Conservation (phyloP, 805 yeast genomes). For the Suhomyces canberraensis region DNA sequence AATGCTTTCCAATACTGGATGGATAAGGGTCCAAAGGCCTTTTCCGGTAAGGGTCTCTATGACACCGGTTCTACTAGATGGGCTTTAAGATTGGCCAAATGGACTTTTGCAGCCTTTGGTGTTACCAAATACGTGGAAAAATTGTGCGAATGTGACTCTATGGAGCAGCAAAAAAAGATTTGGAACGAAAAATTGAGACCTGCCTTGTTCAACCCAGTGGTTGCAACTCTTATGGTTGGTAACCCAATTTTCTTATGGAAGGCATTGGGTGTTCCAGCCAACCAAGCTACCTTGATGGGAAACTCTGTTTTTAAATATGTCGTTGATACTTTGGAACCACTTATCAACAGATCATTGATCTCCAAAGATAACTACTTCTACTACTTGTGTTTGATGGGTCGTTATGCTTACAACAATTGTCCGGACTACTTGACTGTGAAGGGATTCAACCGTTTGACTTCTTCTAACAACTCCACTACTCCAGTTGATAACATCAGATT, state of each 20-base stretch:
- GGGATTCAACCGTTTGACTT: conserved; percentile 50
- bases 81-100: conserved; percentile 71
- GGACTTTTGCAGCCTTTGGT: conserved; percentile 57
- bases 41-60: conserved; percentile 57
- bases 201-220: conserved; percentile 64
- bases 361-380: conserved; percentile 77
- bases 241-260: conserved; percentile 86
- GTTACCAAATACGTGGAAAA: conserved; percentile 48
- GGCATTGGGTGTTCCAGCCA: conserved; percentile 84
- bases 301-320: conserved; percentile 67
- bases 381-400: conserved; percentile 62
- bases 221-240: conserved; percentile 66
- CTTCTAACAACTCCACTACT: conserved; percentile 23
- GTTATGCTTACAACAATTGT: conserved; percentile 60
- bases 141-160: conserved; percentile 53
- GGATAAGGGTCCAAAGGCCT: conserved; percentile 57
- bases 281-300: conserved; percentile 81
- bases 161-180: conserved; percentile 59
- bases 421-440: conserved; percentile 68
- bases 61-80: conserved; percentile 85
- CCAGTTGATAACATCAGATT: conserved; percentile 70
- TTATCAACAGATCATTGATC: conserved; percentile 59
- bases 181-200: conserved; percentile 68
- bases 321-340: conserved; percentile 75
- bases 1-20: conserved; percentile 82